These are phyloP conservation scores for Trichoderma gracile DNA, from an alignment of 2,329 filamentous ascomycete genomes.

Conservation along the genomic window DNA sequence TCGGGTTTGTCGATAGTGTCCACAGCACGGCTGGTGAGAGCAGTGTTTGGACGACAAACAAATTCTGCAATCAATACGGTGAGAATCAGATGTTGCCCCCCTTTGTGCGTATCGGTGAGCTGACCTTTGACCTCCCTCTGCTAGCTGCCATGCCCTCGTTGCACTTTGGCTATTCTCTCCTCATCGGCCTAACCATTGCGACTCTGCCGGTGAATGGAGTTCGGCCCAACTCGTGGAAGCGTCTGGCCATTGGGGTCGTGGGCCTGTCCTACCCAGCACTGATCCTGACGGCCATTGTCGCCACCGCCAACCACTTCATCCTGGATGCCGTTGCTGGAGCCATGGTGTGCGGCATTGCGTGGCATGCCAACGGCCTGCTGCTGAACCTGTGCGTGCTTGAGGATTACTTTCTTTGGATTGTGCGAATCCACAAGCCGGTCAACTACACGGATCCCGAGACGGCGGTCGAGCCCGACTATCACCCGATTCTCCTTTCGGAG, in stretches of 20 bases:
- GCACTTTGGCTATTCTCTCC: slow-evolving; percentile 73
- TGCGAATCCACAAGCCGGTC: slow-evolving; percentile 66
- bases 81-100: slow-evolving; percentile 32
- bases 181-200: slow-evolving; percentile 69
- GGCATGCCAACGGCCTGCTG: slow-evolving; percentile 56
- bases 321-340: slow-evolving; percentile 71
- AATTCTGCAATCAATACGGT: slow-evolving; percentile 75
- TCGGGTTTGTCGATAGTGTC: slow-evolving; percentile 63
- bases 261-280: slow-evolving; percentile 65
- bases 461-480: slow-evolving; percentile 39
- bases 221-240: slow-evolving; percentile 53
- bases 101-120: background rate
- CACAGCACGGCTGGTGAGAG: slow-evolving; percentile 53
- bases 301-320: slow-evolving; percentile 73
- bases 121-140: background rate
- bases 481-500: slow-evolving; percentile 25
- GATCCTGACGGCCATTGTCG: slow-evolving; percentile 67
- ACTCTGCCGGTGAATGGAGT: slow-evolving; percentile 62
- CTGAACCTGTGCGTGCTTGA: slow-evolving; percentile 66
- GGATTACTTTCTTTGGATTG: slow-evolving; percentile 64
- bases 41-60: slow-evolving; percentile 66
- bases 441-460: slow-evolving; percentile 43
- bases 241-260: slow-evolving; percentile 45
- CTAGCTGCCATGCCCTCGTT: slow-evolving; percentile 72
- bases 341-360: slow-evolving; percentile 63